Base-by-base conservation (phyloP, 1,284 basidiomycete species). In the Sporisorium sorghi region DNA sequence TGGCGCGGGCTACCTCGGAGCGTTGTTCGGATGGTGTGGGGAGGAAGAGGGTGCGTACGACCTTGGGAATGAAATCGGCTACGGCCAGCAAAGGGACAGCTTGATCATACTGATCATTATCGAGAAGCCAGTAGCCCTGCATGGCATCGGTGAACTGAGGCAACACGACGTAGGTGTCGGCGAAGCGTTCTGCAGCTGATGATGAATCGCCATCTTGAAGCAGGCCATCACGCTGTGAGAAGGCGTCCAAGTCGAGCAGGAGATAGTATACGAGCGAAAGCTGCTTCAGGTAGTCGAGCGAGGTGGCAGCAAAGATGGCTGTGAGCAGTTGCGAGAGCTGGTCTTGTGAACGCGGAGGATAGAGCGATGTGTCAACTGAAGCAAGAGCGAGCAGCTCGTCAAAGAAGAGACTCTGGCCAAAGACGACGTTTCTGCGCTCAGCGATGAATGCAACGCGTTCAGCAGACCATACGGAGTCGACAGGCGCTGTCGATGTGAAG, bases 51-150 rank as follows among this genome's bases (percentile, higher is more conserved):
- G 69, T 72, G 44, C 73, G 64, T 5, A 69, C 30, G 37, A 76
- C 69, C 56, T 76, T 76, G 42, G 73, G 73, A 21, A 76, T 65
- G 35, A 76, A 76, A 51, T 76, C 69, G 37, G 73, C 69, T 12
- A 68, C 53, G 2, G 61, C 61, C 12, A 76, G 65, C 42, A 69
- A 21, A 0, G 73, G 69, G 10, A 76, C 40, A 23, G 69, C 73
- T 17, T 68, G 57, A 12, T 75, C 65, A 53, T 76, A 78, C 9
- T 61, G 21, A 21, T 72, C 73, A 10, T 69, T 69, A 65, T 78
- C 76, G n/a, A 78, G 65, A 19, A 62, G 57, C 76, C 76, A 78
- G 50, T 78, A 78, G 6, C 73, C 76, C 14, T 65, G 58, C 76
- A 78, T 76, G n/a, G 58, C 63, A 26, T 76, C 63, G 19, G 61